Evolutionary conservation across 1,284 basidiomycete genomes (phyloP), one percentile per base, ranked within the genome.

Genomic region (Lentinula novae-zelandiae): DNA sequence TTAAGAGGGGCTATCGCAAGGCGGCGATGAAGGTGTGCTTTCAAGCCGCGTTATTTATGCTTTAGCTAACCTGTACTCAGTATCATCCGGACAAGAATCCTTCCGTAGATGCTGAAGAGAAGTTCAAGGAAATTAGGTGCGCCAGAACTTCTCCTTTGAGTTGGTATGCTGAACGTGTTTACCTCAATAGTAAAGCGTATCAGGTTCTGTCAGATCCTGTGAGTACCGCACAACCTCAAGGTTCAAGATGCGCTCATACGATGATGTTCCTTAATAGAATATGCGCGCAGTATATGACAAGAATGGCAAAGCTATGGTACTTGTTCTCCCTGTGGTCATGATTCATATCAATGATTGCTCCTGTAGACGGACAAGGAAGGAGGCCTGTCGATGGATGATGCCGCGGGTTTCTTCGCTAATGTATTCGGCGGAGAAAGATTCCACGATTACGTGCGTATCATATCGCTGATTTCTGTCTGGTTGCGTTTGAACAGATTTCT

Each of bases 1-100:
- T 98, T 67, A 99, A 98, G 81, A 98, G 96, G 78, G 95, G 93
- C 1, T 98, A 98, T 76, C 82, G 96, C 65, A 97, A 93, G 75
- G 89, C 92, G 65, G 96, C 96, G 22, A 96, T 98, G 82, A 92
- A 93, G 82, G 94, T 94, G 62, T 68, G 65, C 63, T 50, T 40
- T 20, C 20, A 34, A 13, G 4, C 36, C 36, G 15, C 40, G 13
- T 62, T 36, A 20, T 39, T 31, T n/a, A 44, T n/a, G 33, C 34
- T 15, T 44, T 27, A 22, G 17, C 20, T 6, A 12, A 42, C n/a
- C 22, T 27, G 31, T 7, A 27, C 48, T 40, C 36, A 95, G 92
- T 96, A 89, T 71, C 94, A 96, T 72, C 94, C 95, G 9, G 95
- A 97, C 78, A 96, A 96, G 83, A 97, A 98, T 71, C 82, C 85